Base-by-base conservation (phyloP, 805 yeast genomes). In the Middelhovenomyces tepae region DNA sequence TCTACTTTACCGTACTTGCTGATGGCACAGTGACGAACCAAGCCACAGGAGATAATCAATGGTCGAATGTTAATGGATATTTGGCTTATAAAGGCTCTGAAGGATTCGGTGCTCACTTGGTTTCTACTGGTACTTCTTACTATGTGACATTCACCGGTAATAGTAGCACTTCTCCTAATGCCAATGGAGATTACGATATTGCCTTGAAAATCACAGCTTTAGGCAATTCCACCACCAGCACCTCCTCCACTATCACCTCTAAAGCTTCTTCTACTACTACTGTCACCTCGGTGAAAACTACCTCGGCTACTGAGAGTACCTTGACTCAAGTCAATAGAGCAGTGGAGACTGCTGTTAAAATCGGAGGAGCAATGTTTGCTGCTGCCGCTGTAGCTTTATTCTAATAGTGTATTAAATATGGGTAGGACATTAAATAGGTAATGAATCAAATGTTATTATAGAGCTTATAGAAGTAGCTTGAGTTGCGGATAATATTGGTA, bases 11-110 rank as follows among this genome's bases (percentile, higher is more conserved):
- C 29, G 19, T 20, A 16, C 20, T 26, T 16, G 17, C 15, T 18
- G 19, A 26, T 26, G 17, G 17, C 11, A 5, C 17, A 10, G 10
- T 26, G 8, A 20, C 11, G 7, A 20, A 16, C 6, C 9, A 9
- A 10, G n/a, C 7, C 6, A 16, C 17, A 5, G 29, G 29, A 15
- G 17, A 14, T 13, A 20, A 5, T 6, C 17, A 16, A 18, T 14
- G n/a, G 10, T 11, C 27, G 6, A 16, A 18, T 26, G 29, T 16
- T 13, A 16, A n/a, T 26, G 19, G 9, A 10, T 16, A 9, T 13
- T 16, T 26, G 29, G 11, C 19, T n/a, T 26, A 26, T 16, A 26
- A n/a, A 8, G 29, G 29, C 11, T 15, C 19, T 26, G 6, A 5
- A 5, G 17, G 11, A 18, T 26, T 26, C 11, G 29, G 15, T 16